Evolutionary conservation across 2,329 filamentous ascomycete species (phyloP).

Genomic region (Alternaria consortialis): DNA sequence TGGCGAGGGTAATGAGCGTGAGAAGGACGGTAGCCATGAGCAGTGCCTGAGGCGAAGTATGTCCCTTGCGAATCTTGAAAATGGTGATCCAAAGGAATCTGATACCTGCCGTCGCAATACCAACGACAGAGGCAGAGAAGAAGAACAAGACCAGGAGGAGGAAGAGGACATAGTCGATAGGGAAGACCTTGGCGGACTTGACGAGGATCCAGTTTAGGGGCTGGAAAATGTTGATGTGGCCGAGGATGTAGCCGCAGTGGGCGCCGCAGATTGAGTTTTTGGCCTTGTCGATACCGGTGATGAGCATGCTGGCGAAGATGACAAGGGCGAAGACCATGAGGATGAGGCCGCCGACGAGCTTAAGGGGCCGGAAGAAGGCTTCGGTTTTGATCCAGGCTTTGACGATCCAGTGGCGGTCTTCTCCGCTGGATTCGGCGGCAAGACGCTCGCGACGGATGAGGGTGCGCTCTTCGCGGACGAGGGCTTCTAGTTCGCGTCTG

Average conservation of each 20-base stretch:
- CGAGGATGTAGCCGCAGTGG: conserved; percentile 91
- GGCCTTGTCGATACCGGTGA: conserved; percentile 95
- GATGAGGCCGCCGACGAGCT: conserved; percentile 83
- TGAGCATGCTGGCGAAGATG: conserved; percentile 90
- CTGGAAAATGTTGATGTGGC: conserved; percentile 89
- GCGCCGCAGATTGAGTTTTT: conserved; percentile 93
- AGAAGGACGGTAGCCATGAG: conserved; percentile 91
- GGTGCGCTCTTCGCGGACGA: conserved; percentile 90
- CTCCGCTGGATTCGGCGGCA: conserved; percentile 80
- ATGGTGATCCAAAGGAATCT: conserved; percentile 95
- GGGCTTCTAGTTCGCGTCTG: conserved; percentile 83
- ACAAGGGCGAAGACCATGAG: conserved; percentile 77
- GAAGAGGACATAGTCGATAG: conserved; percentile 91
- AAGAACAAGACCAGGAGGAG: conserved; percentile 84
- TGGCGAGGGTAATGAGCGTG: conserved; percentile 85
- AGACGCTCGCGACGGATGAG: conserved; percentile 88
- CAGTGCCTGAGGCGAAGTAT: conserved; percentile 90
- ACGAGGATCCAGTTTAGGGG: conserved; percentile 92
- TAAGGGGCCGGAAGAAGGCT: conserved; percentile 85
- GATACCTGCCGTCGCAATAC: conserved; percentile 87
- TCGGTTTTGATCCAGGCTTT: conserved; percentile 81
- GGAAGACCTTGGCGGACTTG: conserved; percentile 82
- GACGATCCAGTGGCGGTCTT: conserved; percentile 78
- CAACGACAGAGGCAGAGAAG: conserved; percentile 87
- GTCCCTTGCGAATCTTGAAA: conserved; percentile 88